Conservation (phyloP, 1,284 basidiomycete genomes). For the Ceratobasidium papillatum region DNA sequence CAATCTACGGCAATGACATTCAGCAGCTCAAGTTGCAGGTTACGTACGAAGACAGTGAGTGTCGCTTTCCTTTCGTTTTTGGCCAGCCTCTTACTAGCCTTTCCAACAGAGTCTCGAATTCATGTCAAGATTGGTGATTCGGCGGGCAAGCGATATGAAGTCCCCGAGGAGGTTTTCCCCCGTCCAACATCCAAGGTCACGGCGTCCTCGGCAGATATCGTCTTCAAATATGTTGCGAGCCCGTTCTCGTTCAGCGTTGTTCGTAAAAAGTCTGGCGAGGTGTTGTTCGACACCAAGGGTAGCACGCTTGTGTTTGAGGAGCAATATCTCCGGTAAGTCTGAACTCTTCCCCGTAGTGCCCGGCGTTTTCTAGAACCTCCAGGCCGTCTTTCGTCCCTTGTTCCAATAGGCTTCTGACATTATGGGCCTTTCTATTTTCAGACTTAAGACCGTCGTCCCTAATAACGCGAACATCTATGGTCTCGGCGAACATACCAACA, state of each 20-base stretch:
- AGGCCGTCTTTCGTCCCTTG: not conserved
- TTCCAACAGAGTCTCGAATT: constrained; percentile 63
- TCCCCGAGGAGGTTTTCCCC: constrained; percentile 53
- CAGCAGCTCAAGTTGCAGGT: constrained; percentile 68
- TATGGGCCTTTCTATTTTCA: no score
- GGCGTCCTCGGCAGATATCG: constrained; percentile 47
- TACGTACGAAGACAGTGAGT: constrained; percentile 70
- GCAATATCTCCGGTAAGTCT: constrained; percentile 77
- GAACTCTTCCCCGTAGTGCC: constrained; percentile 21
- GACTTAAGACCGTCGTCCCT: constrained; percentile 52
- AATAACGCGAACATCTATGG: constrained; percentile 76
- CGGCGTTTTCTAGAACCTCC: not conserved
- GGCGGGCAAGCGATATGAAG: constrained; percentile 53
- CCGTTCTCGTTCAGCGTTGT: constrained; percentile 78
- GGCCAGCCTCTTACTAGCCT: not conserved
- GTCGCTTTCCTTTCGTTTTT: constrained; percentile 25
- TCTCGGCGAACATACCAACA: constrained; percentile 75
- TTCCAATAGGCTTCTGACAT: not conserved
- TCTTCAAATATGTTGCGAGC: constrained; percentile 70
- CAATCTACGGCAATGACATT: constrained; percentile 77
- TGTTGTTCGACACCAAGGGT: constrained; percentile 72
- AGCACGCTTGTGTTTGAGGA: constrained; percentile 77
- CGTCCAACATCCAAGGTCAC: constrained; percentile 47
- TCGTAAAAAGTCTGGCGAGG: constrained; percentile 63
- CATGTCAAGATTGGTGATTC: constrained; percentile 68